phyloP scores from a whole-genome alignment of 345 rosid genomes.

The Trapa incisa region DNA sequence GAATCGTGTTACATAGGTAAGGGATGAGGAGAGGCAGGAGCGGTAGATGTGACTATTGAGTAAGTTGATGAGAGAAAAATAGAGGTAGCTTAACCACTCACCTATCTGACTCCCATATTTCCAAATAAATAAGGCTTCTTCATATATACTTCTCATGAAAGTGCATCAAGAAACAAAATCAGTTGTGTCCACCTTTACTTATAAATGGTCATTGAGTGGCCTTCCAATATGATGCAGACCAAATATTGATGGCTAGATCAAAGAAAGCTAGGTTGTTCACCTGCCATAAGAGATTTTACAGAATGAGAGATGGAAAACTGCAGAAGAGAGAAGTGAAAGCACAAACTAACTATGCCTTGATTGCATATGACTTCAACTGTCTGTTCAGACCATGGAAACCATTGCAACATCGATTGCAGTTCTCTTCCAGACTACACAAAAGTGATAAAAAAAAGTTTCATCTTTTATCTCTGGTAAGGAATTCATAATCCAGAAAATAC shows the following conservation, averaged over 20 bases:
- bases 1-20: background rate
- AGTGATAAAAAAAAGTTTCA: background rate
- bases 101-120: background rate
- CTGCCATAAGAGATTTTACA: background rate
- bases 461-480: background rate
- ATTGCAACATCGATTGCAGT: background rate
- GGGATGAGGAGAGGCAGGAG: background rate
- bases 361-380: background rate
- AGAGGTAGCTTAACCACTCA: constrained; percentile 3
- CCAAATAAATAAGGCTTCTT: constrained; percentile 2
- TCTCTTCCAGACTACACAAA: background rate
- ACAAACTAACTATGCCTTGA: background rate
- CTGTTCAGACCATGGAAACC: background rate
- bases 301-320: too few species aligned
- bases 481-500: background rate
- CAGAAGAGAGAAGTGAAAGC: too few species aligned
- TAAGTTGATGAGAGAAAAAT: constrained; percentile 5
- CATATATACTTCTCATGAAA: background rate
- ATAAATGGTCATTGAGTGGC: background rate
- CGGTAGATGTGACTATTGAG: background rate
- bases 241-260: background rate
- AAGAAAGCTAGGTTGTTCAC: background rate
- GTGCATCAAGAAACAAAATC: background rate
- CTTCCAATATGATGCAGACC: background rate
- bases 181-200: background rate